Conservation (phyloP, 2,329 filamentous ascomycete species). For the Coniochaeta prunicola region DNA sequence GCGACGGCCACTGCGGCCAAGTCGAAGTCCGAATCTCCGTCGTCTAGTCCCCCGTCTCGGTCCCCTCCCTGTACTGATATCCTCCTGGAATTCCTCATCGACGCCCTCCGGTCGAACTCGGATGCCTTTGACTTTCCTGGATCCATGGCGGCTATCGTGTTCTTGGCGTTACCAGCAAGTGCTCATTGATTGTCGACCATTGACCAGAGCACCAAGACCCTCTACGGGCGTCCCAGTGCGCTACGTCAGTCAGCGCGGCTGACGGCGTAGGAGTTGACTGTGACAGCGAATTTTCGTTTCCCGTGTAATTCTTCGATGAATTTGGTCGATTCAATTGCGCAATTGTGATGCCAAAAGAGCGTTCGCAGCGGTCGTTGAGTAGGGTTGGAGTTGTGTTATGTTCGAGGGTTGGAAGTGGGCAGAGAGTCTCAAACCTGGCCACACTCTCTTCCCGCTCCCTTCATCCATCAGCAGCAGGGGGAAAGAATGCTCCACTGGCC, state of each 20-base stretch:
- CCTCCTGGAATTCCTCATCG: conserved; percentile 33
- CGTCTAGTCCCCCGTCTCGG: not conserved
- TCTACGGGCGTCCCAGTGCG: not conserved
- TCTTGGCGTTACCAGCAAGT: not conserved
- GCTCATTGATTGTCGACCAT: not conserved
- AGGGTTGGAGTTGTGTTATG: not conserved
- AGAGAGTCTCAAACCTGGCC: not conserved
- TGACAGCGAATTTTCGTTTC: not conserved
- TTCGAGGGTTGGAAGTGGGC: not conserved
- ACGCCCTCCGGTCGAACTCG: conserved; percentile 33
- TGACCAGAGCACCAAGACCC: not conserved
- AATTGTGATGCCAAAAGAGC: not conserved
- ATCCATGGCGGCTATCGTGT: not conserved
- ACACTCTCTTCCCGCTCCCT: not conserved
- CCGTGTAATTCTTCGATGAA: not conserved
- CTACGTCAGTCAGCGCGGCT: not conserved
- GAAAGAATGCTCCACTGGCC: not conserved
- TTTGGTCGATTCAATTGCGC: not conserved
- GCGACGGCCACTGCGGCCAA: conserved; percentile 41
- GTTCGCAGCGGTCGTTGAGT: not conserved
- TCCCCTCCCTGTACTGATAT: conserved; percentile 24
- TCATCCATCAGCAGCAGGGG: not conserved
- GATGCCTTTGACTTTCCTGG: not conserved
- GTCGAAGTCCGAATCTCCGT: conserved; percentile 39
- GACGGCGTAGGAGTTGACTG: not conserved